Base-by-base conservation (phyloP, 2,329 filamentous ascomycete genomes). In the Albifimbria verrucaria region DNA sequence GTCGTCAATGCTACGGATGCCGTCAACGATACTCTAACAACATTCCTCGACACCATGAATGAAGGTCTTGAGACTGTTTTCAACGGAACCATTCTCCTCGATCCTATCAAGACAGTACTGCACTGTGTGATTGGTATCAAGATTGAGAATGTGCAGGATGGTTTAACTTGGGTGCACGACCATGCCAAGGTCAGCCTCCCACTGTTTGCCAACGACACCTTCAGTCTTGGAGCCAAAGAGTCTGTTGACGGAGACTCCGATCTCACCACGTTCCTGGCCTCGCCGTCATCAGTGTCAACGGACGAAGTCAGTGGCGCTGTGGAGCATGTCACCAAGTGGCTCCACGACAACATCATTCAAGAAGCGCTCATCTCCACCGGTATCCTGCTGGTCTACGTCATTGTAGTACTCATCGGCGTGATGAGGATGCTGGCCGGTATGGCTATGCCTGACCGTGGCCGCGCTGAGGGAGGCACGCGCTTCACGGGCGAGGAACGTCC, bases 161-260 rank as follows among this genome's bases (percentile, higher is more conserved):
- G 89, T 12, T 79, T 97, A n/a, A 96, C 90, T 1, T 99, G 93
- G 93, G 89, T 96, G 11, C 83, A 89, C 63, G 87, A 97, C 60
- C 77, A 97, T 67, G 91, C 94, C 3, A 83, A 94, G 56, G 81
- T 99, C 61, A 77, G 83, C 55, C 88, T 99, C 61, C 94, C 94
- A 0, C 72, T 82, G 50, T 85, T 97, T 55, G 78, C 83, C 23
- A 87, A 90, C 62, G 81, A 96, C 67, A 89, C 89, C 1, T 96
- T 97, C 73, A 93, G 90, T 54, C 75, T 87, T 50, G 92, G 92
- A 42, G 89, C 92, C 52, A 75, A 83, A 26, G 77, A 80, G 45
- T 81, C 80, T 36, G 72, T 87, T 54, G 68, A 73, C 7, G 82
- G 81, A 51, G 82, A 88, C 59, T 76, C 77, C 11, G 76, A 81